Percentiles rank a stretch among this genome's conserved stretches.
Conservation (phyloP, 768 basidiomycete genomes). For the Trametes villosa region DNA sequence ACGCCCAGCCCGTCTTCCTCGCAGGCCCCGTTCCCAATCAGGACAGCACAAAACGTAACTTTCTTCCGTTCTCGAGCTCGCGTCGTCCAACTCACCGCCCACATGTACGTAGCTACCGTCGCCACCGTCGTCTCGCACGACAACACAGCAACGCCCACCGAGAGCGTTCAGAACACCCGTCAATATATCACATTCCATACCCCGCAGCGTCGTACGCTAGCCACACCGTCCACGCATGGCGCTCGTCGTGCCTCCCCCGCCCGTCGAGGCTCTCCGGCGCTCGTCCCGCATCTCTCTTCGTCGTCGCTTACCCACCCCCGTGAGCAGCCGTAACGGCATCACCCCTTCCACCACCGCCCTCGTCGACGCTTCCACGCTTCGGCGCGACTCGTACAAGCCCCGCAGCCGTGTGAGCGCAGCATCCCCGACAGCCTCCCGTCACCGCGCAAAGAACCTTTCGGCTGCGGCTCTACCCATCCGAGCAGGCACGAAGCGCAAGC, state of each 20-base stretch:
- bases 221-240: slow-evolving; percentile 4
- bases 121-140: not conserved
- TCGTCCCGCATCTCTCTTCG: slow-evolving; percentile 14
- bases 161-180: not conserved
- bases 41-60: not conserved
- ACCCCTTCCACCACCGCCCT: not conserved
- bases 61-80: not conserved
- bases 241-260: slow-evolving; percentile 9
- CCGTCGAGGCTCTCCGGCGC: slow-evolving; percentile 2
- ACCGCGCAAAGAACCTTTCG: not conserved
- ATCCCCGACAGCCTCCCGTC: not conserved
- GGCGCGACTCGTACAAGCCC: not conserved
- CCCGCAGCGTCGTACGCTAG: not conserved
- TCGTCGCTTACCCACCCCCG: not conserved
- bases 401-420: slow-evolving; percentile 4
- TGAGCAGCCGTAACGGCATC: not conserved
- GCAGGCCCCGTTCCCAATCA: not conserved
- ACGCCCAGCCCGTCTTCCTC: not conserved
- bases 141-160: not conserved
- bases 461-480: not conserved
- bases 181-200: not conserved
- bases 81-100: not conserved
- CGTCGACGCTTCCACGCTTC: not conserved
- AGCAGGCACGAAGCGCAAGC: slow-evolving; percentile 9
- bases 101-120: not conserved